Percentiles rank a stretch among this genome's conserved stretches.
phyloP scores from a whole-genome alignment of 1,284 basidiomycete species.

The Gastroboletus turbinatus region DNA sequence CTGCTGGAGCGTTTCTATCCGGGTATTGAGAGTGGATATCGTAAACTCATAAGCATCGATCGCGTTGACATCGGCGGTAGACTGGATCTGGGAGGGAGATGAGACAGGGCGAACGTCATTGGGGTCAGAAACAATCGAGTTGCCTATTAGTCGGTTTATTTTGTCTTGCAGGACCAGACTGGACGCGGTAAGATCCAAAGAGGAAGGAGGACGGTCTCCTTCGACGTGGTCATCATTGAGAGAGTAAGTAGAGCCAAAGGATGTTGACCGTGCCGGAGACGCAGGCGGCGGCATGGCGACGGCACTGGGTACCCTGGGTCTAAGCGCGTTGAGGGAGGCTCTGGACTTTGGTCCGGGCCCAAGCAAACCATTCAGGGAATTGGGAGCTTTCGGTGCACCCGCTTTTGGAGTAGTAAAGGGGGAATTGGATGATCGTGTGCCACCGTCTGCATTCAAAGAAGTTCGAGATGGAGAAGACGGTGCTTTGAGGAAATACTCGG shows the following conservation, averaged over 20 bases:
- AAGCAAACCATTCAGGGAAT: slow-evolving; percentile 41
- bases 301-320: slow-evolving; percentile 66
- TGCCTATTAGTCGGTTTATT: slow-evolving; percentile 45
- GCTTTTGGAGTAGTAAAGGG: slow-evolving; percentile 67
- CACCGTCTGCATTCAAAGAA: slow-evolving; percentile 13
- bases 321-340: slow-evolving; percentile 52
- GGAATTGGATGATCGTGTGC: slow-evolving; percentile 38
- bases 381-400: slow-evolving; percentile 37
- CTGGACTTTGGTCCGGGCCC: slow-evolving; percentile 43
- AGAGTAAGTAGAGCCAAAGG: slow-evolving; percentile 31
- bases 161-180: slow-evolving; percentile 50
- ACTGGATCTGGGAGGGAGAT: slow-evolving; percentile 10
- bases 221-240: slow-evolving; percentile 35
- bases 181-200: slow-evolving; percentile 41
- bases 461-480: slow-evolving; percentile 32
- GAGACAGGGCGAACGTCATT: slow-evolving; percentile 6
- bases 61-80: slow-evolving; percentile 33
- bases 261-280: slow-evolving; percentile 46
- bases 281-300: slow-evolving; percentile 77
- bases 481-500: slow-evolving; percentile 26
- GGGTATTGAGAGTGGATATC: slow-evolving; percentile 44
- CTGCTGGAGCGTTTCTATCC: slow-evolving; percentile 54
- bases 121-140: slow-evolving; percentile 21
- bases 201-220: slow-evolving; percentile 23
- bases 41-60: slow-evolving; percentile 36